These are phyloP conservation scores for Eleusine indica DNA, from an alignment of 176 grass and related monocot genomes.

Conservation along the genomic window DNA sequence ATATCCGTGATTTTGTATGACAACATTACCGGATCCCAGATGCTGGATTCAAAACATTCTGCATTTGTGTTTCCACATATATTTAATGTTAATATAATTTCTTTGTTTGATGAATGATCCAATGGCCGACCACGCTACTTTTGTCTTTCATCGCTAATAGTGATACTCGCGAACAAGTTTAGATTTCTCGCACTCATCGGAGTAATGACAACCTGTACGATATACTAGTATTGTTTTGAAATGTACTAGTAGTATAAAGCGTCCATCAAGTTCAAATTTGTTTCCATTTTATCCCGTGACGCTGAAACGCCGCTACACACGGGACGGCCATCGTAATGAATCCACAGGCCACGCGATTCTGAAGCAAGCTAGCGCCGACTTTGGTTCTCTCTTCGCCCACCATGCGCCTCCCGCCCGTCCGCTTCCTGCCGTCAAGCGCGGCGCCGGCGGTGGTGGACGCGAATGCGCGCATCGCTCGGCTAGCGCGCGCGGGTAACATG, in stretches of 20 bases:
- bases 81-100: neutral
- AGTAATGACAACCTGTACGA: no score
- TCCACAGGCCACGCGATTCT: no score
- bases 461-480: constrained; percentile 52
- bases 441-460: constrained; percentile 55
- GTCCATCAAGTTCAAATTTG: no score
- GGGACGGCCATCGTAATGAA: no score
- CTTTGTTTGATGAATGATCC: no score
- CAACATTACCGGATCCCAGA: neutral
- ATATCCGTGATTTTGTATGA: neutral
- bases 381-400: neutral
- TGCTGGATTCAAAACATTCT: neutral
- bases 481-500: constrained; percentile 53
- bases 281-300: no score
- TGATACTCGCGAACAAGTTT: neutral
- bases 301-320: no score
- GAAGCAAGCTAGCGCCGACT: neutral
- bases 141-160: neutral
- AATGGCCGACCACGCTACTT: neutral
- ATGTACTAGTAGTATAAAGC: no score
- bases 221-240: no score
- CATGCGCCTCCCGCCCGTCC: constrained; percentile 60
- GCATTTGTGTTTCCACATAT: constrained; percentile 5
- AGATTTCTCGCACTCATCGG: neutral
- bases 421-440: constrained; percentile 54